Base-by-base conservation (phyloP, 2,329 filamentous ascomycete species). In the Xylaria hypoxylon region DNA sequence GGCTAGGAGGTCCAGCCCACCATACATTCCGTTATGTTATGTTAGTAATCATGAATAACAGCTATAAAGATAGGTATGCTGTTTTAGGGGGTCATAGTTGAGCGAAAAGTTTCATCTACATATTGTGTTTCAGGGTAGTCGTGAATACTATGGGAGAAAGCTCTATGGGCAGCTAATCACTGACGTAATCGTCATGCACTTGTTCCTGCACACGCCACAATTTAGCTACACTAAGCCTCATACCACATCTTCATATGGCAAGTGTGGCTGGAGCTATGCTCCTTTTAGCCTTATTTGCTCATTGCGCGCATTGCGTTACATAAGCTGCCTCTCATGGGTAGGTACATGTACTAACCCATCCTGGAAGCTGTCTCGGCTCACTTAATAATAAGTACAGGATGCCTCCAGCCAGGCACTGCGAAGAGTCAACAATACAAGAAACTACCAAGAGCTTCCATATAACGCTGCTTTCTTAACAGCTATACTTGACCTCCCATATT, bases 11-110 rank as follows among this genome's bases (percentile, higher is more conserved):
- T 45, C 51, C 56, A 52, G 59, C 58, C 59, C 44, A 51, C 59
- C 67, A 59, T 56, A 6, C 19, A 38, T 59, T 22, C 38, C 17
- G 28, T 58, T 45, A 28, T 28, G 2, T 8, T 7, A 13, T 28
- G 2, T 8, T 7, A 13, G 42, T 53, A 61, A 28, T 35, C 64
- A 62, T 64, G 7, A 45, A 62, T 17, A 40, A 44, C 19, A 58
- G n/a, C 31, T 24, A 35, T 58, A 35, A n/a, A 19, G 47, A 52
- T 11, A 8, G 44, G 13, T 24, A 19, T 6, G 19, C 17, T 48
- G 17, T 33, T 56, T 45, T 67, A 65, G 65, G 62, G 7, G 59
- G 15, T 53, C 65, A 65, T 65, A 31, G 38, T 62, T 44, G 28
- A 53, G 55, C 22, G 24, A 57, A 63, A 17, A n/a, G 22, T n/a